phyloP scores from a whole-genome alignment of 495 filamentous ascomycete species.

The Astrocystis sublimbata region DNA sequence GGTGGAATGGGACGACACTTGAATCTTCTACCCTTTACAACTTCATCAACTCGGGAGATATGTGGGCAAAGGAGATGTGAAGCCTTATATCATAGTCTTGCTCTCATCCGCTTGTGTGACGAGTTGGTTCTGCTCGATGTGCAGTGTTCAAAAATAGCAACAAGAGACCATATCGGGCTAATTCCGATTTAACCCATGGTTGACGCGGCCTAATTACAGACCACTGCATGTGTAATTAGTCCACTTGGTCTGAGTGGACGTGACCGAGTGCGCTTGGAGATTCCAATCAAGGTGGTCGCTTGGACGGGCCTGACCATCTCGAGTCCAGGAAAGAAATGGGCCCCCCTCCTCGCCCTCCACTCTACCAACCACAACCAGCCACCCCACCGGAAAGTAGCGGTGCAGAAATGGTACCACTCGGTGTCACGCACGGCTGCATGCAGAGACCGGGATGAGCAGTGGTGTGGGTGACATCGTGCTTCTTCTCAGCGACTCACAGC shows the following conservation, averaged over 20 bases:
- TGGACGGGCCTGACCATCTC: slow-evolving; percentile 36
- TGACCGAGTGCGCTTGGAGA: slow-evolving; percentile 47
- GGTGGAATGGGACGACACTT: slow-evolving; percentile 50
- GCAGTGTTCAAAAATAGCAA: slow-evolving; percentile 40
- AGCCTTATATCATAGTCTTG: slow-evolving; percentile 52
- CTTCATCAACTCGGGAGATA: slow-evolving; percentile 30
- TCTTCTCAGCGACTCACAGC: slow-evolving; percentile 27
- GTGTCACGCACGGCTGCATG: slow-evolving; percentile 35
- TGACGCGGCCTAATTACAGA: slow-evolving; percentile 36
- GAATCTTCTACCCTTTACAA: slow-evolving; percentile 41
- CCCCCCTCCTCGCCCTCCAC: slow-evolving; percentile 33
- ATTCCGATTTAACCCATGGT: slow-evolving; percentile 38
- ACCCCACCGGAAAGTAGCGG: slow-evolving; percentile 25
- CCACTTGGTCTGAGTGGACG: slow-evolving; percentile 31
- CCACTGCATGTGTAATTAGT: slow-evolving; percentile 37
- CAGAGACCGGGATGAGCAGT: slow-evolving; percentile 26
- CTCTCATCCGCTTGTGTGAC: slow-evolving; percentile 29
- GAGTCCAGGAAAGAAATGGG: slow-evolving; percentile 31
- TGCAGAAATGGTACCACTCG: slow-evolving; percentile 36
- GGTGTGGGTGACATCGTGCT: slow-evolving; percentile 25
- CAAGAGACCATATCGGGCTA: slow-evolving; percentile 35
- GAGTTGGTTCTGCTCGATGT: slow-evolving; percentile 29
- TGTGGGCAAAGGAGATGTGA: slow-evolving; percentile 43
- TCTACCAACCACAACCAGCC: slow-evolving; percentile 38
- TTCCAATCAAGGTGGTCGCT: slow-evolving; percentile 44